A percentile compares a stretch with the other conserved stretches of the same genome.
Conservation (phyloP, 108 stramenopile genomes). For the Fragilaria crotonensis region DNA sequence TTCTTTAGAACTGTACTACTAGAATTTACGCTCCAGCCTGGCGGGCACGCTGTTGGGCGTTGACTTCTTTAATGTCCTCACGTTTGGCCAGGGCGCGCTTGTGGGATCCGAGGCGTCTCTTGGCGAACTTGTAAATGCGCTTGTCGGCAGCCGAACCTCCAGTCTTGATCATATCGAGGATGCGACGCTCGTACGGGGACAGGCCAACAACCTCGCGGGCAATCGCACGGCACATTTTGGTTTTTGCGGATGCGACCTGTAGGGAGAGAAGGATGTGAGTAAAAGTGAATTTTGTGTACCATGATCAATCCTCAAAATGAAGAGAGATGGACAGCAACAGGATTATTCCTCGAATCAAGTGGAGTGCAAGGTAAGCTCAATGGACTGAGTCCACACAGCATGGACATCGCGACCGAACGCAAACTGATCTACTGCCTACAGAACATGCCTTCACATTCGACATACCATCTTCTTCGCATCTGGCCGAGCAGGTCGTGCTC, state of each 20-base stretch:
- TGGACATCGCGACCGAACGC: no score
- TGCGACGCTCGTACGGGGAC: slow-evolving; percentile 97
- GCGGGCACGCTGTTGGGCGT: slow-evolving; percentile 83
- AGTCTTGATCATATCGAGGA: slow-evolving; percentile 99
- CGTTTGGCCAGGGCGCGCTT: slow-evolving; percentile 97
- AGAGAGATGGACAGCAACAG: no score
- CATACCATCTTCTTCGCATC: slow-evolving; percentile 73
- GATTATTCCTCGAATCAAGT: no score
- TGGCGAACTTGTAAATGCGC: slow-evolving; percentile 99
- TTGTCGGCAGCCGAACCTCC: slow-evolving; percentile 96
- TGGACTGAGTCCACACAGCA: no score
- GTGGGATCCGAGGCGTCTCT: slow-evolving; percentile 97
- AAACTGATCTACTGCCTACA: no score
- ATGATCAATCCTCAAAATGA: no score
- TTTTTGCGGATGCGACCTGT: slow-evolving; percentile 74
- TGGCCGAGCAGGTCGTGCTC: slow-evolving; percentile 56
- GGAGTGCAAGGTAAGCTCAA: no score
- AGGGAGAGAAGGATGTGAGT: slow-evolving; percentile 2
- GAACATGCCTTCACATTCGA: no score
- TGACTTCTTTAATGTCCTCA: slow-evolving; percentile 96
- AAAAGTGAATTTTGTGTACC: no score
- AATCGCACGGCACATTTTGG: slow-evolving; percentile 78
- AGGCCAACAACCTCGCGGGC: slow-evolving; percentile 97
- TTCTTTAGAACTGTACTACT: not conserved
- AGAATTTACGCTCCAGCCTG: slow-evolving; percentile 48